These are phyloP conservation scores for Kurtzmaniella fragi DNA, from an alignment of 805 yeast species.

Conservation along the genomic window DNA sequence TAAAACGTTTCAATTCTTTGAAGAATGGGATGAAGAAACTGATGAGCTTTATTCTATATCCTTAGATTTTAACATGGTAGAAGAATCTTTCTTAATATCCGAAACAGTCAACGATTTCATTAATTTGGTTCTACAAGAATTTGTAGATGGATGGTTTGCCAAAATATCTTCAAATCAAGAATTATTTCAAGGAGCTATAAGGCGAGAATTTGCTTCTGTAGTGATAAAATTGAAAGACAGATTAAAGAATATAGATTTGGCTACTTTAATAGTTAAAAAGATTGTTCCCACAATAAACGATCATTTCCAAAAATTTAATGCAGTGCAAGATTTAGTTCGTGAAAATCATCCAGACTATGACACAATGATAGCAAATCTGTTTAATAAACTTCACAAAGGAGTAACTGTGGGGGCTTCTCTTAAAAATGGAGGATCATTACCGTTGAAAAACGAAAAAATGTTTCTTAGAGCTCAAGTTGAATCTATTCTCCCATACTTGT, in stretches of 20 bases:
- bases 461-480: constrained; percentile 44
- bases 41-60: constrained; percentile 15
- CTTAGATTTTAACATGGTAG: constrained; percentile 23
- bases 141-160: constrained; percentile 53
- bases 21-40: constrained; percentile 11
- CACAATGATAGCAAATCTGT: constrained; percentile 38
- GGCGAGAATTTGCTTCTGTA: constrained; percentile 38
- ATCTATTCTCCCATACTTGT: constrained; percentile 43
- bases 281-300: constrained; percentile 61
- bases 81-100: constrained; percentile 49
- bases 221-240: constrained; percentile 39
- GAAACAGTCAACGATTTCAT: constrained; percentile 49
- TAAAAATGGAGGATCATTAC: constrained; percentile 16
- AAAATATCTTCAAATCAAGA: constrained; percentile 30
- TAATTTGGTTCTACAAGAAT: constrained; percentile 44
- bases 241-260: constrained; percentile 42
- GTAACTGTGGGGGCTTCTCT: constrained; percentile 26
- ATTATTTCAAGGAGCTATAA: constrained; percentile 35
- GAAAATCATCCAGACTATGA: constrained; percentile 31
- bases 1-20: background rate
- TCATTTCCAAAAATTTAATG: constrained; percentile 52
- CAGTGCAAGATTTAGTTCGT: constrained; percentile 32
- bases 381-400: constrained; percentile 54
- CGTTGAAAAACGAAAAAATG: constrained; percentile 31
- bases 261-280: constrained; percentile 52